Conservation (phyloP, 1,284 basidiomycete genomes). For the Xerocomus nothofagi region DNA sequence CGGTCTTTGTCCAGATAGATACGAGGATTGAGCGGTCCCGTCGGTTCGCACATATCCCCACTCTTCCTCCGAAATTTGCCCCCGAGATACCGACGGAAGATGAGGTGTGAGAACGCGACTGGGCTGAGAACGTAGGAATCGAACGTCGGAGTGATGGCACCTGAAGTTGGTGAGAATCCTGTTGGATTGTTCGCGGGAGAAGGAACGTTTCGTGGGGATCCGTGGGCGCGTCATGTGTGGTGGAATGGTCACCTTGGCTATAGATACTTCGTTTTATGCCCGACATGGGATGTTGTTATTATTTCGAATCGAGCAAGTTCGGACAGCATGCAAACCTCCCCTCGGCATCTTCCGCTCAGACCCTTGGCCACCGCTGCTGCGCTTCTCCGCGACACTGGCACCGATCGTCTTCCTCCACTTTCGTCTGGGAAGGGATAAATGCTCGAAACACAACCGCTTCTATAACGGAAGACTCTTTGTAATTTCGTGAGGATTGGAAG, state of each 20-base stretch:
- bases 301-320: no score
- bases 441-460: constrained; percentile 34
- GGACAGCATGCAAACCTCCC: no score
- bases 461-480: constrained; percentile 41
- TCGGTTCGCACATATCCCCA: constrained; percentile 53
- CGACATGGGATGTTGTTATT: constrained; percentile 13
- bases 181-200: constrained; percentile 30
- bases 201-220: constrained; percentile 17
- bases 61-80: constrained; percentile 45
- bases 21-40: constrained; percentile 53
- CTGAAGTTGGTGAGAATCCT: constrained; percentile 39
- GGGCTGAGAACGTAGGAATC: constrained; percentile 51
- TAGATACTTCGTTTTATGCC: no score
- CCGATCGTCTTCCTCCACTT: constrained; percentile 52
- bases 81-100: constrained; percentile 45
- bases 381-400: no score
- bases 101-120: constrained; percentile 49
- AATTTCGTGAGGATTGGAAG: constrained; percentile 39
- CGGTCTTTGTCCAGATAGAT: constrained; percentile 48
- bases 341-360: not conserved
- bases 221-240: constrained; percentile 36
- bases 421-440: constrained; percentile 35
- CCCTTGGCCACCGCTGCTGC: no score
- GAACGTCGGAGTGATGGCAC: constrained; percentile 48
- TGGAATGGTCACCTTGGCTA: constrained; percentile 46